Conservation (phyloP, 2,329 filamentous ascomycete genomes). For the Cladosporium sp. region DNA sequence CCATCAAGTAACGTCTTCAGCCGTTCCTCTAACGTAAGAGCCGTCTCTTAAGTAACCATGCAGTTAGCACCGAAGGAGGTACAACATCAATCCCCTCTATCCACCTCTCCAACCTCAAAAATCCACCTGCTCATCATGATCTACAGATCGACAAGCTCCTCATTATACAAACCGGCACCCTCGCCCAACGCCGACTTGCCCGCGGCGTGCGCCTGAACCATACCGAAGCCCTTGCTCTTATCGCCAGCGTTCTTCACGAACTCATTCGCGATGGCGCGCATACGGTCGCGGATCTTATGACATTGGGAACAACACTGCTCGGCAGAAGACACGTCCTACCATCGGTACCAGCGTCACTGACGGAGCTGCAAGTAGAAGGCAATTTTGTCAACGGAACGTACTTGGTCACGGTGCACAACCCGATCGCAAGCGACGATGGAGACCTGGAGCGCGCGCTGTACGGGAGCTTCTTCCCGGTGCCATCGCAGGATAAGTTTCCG, state of each 20-base stretch:
- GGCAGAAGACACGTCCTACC: conserved; percentile 89
- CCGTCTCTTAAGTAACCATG: conserved; percentile 31
- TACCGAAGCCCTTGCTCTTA: conserved; percentile 79
- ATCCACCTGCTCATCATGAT: neutral
- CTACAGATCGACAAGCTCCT: conserved; percentile 89
- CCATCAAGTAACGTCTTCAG: conserved; percentile 4
- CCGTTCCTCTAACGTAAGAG: conserved; percentile 18
- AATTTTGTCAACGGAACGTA: conserved; percentile 91
- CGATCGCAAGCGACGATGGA: conserved; percentile 82
- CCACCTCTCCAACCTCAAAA: neutral
- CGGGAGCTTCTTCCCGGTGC: conserved; percentile 85
- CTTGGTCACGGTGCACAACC: conserved; percentile 90
- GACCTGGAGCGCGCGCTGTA: conserved; percentile 86
- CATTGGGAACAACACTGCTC: conserved; percentile 85
- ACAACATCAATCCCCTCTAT: neutral
- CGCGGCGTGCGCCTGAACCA: conserved; percentile 88
- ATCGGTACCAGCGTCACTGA: conserved; percentile 74
- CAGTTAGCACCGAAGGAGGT: conserved; percentile 42
- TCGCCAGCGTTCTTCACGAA: conserved; percentile 89
- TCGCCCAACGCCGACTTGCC: conserved; percentile 86
- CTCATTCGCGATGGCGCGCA: conserved; percentile 96
- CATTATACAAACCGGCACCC: conserved; percentile 82
- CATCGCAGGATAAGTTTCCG: conserved; percentile 61
- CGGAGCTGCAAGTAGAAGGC: conserved; percentile 89
- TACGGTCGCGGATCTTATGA: conserved; percentile 90